These are phyloP conservation scores for Westerdykella ornata DNA, from an alignment of 2,329 filamentous ascomycete genomes.

Conservation along the genomic window DNA sequence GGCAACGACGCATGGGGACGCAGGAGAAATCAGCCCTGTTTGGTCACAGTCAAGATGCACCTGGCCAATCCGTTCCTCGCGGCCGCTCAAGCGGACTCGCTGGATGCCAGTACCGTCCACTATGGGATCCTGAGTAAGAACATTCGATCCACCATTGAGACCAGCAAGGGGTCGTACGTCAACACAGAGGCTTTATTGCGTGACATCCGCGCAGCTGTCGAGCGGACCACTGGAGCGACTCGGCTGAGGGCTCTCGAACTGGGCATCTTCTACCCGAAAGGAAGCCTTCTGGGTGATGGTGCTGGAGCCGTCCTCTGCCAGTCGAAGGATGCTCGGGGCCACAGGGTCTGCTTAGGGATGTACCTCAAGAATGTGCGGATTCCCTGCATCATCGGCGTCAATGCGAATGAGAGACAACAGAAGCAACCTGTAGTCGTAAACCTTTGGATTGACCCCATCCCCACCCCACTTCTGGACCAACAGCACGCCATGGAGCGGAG, in stretches of 20 bases:
- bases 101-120: constrained; percentile 66
- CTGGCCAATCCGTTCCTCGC: constrained; percentile 52
- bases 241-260: constrained; percentile 43
- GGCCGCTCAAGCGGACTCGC: constrained; percentile 53
- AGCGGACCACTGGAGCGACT: constrained; percentile 23
- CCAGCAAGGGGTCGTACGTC: constrained; percentile 4
- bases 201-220: neutral
- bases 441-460: constrained; percentile 53
- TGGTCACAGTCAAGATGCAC: constrained; percentile 55
- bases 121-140: constrained; percentile 66
- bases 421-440: constrained; percentile 62
- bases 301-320: constrained; percentile 36
- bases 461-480: constrained; percentile 39
- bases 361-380: constrained; percentile 54
- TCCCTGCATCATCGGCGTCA: constrained; percentile 65
- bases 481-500: constrained; percentile 54
- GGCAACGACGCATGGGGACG: constrained; percentile 65
- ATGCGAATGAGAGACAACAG: constrained; percentile 58
- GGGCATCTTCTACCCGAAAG: constrained; percentile 58
- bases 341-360: neutral
- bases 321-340: neutral
- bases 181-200: constrained; percentile 1
- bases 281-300: constrained; percentile 58
- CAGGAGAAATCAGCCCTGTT: constrained; percentile 54
- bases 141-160: constrained; percentile 47